phyloP scores from a whole-genome alignment of 192 early-diverging fungal species.

The Rhizophagus clarus region DNA sequence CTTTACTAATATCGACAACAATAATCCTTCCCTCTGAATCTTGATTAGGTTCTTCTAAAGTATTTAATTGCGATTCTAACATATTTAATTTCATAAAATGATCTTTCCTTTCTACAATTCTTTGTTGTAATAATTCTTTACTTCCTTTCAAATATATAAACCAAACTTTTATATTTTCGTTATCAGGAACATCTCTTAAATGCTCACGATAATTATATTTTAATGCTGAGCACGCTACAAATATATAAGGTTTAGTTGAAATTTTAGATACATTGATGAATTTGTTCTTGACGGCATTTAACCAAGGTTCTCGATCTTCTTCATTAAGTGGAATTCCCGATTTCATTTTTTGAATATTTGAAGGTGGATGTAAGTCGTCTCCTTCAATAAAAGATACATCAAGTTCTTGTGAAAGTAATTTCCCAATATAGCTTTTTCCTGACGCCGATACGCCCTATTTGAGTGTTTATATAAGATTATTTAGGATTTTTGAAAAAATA shows the following conservation, averaged over 20 bases:
- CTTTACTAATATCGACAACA: not conserved
- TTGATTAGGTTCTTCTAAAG: conserved; percentile 18
- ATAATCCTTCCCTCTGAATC: conserved; percentile 16
- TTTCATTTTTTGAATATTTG: conserved; percentile 31
- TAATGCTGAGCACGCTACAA: conserved; percentile 29
- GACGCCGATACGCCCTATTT: conserved; percentile 19
- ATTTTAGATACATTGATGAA: not conserved
- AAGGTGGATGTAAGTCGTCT: conserved; percentile 25
- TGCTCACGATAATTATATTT: conserved; percentile 31
- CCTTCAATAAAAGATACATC: conserved; percentile 21
- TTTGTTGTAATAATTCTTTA: conserved; percentile 19
- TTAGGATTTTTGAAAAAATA: not conserved
- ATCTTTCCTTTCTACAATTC: not conserved
- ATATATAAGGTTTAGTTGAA: not conserved
- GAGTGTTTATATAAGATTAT: not conserved
- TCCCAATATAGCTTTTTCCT: conserved; percentile 27
- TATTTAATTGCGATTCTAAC: conserved; percentile 16
- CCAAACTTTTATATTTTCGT: conserved; percentile 16
- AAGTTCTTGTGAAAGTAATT: not conserved
- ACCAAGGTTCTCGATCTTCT: conserved; percentile 21
- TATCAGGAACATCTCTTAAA: not conserved
- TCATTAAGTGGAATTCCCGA: conserved; percentile 24
- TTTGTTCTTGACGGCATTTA: not conserved
- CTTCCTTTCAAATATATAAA: conserved; percentile 28
- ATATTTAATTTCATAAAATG: conserved; percentile 29